A percentile compares a stretch with the other conserved stretches of the same genome.
phyloP scores from a whole-genome alignment of 148 eudicot species.

The Pouteria glomerata region DNA sequence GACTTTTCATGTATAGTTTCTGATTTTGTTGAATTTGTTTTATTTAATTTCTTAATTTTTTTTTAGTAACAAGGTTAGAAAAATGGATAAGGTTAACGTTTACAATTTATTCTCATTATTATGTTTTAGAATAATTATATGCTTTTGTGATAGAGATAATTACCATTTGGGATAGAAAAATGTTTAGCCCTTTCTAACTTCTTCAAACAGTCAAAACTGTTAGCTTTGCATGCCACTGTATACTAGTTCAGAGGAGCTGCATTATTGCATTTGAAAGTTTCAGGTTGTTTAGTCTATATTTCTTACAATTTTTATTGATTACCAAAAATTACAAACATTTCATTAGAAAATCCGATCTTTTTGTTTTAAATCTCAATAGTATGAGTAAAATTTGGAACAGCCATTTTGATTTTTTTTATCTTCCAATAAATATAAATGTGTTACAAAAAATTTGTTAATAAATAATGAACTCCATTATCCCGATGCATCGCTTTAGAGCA shows the following conservation, averaged over 20 bases:
- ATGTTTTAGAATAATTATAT: not conserved
- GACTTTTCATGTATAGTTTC: not conserved
- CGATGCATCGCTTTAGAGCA: too few relatives aligned
- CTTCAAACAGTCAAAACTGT: not conserved
- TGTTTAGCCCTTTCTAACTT: not conserved
- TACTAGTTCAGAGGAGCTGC: not conserved
- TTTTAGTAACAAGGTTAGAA: not conserved
- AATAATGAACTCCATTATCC: too few relatives aligned
- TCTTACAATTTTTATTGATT: not conserved
- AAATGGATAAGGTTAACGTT: not conserved
- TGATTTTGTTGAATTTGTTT: not conserved
- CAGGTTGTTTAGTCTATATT: not conserved
- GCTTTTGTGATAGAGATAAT: not conserved
- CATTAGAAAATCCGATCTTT: too few relatives aligned
- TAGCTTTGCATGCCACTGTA: not conserved
- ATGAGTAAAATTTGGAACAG: too few relatives aligned
- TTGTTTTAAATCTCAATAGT: too few relatives aligned
- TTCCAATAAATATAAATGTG: too few relatives aligned
- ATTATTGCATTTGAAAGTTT: not conserved
- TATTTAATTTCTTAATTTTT: not conserved
- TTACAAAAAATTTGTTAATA: too few relatives aligned
- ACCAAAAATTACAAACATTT: too few relatives aligned
- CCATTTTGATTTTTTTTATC: too few relatives aligned
- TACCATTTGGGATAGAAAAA: not conserved
- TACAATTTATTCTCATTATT: not conserved